Percentiles rank a stretch among this genome's conserved stretches.
Evolutionary conservation across 2,329 filamentous ascomycete genomes (phyloP).

Genomic region (Annulohypoxylon truncatum): DNA sequence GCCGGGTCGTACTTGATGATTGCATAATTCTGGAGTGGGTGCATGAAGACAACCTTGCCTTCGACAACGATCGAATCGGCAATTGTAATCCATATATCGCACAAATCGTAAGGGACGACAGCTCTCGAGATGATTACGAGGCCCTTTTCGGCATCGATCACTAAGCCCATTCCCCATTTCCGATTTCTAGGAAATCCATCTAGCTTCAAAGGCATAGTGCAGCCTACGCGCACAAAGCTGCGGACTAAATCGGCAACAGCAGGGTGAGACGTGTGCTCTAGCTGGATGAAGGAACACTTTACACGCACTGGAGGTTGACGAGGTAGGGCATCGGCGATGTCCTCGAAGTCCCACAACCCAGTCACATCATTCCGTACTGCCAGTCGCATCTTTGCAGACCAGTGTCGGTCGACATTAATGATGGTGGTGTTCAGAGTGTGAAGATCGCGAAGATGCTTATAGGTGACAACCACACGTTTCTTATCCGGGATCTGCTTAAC

Average conservation of each 20-base stretch:
- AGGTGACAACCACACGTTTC: constrained; percentile 90
- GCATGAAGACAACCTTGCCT: constrained; percentile 94
- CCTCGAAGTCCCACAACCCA: constrained; percentile 93
- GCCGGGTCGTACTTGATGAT: constrained; percentile 94
- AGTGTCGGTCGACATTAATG: constrained; percentile 92
- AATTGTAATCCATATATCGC: constrained; percentile 95
- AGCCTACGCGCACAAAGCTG: constrained; percentile 93
- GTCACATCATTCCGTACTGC: constrained; percentile 90
- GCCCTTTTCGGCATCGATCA: constrained; percentile 97
- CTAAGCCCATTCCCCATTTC: constrained; percentile 94
- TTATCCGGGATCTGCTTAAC: constrained; percentile 86
- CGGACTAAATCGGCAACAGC: constrained; percentile 93
- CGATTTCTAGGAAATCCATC: constrained; percentile 97
- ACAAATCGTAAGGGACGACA: constrained; percentile 95
- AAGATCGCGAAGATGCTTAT: constrained; percentile 93
- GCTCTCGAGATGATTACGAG: constrained; percentile 94
- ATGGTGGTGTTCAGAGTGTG: constrained; percentile 95
- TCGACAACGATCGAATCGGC: constrained; percentile 96
- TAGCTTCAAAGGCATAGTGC: constrained; percentile 93
- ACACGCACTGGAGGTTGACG: constrained; percentile 76
- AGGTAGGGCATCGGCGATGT: constrained; percentile 84
- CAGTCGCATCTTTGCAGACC: constrained; percentile 94
- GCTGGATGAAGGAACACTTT: constrained; percentile 89
- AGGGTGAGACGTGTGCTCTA: constrained; percentile 88
- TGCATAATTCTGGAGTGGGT: constrained; percentile 96